Base-by-base conservation (phyloP, 208 protist genomes). In the Endotrypanum monterogeii region DNA sequence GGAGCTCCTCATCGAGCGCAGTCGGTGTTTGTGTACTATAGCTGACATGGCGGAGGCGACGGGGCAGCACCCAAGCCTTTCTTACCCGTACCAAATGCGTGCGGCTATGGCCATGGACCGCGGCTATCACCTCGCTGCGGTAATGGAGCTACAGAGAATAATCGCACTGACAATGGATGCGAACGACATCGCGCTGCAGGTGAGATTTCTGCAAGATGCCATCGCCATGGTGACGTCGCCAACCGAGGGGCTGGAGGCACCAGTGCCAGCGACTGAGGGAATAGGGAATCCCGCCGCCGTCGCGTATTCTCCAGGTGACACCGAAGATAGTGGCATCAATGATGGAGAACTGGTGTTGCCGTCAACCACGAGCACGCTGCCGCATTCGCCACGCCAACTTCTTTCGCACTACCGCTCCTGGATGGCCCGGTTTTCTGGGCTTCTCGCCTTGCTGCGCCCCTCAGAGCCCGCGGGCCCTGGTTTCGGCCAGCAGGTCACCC, bases 41-140 rank as follows among this genome's bases (percentile, higher is more conserved):
- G 66, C 58, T 5, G 83, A 85, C 66, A 58, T 84, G 0, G 71
- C 65, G 18, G 79, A 75, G 61, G 79, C 83, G 5, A 82, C 75
- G n/a, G 56, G 67, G 50, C 69, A 77, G 51, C 58, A 84, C 58
- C 83, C 80, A 5, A 67, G 39, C n/a, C 60, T 84, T 32, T 84
- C 83, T 6, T 78, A 84, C 68, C 83, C 83, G 0, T 84, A 83
- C 39, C 80, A 79, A 55, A 73, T 85, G 61, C 80, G 84, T 50
- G 84, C 84, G 3, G 84, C 84, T 25, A 78, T 81, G 74, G 67
- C 65, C 30, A 89, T 89, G 84, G 85, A 89, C 71, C 58, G 74
- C 18, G 85, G 85, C 41, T 68, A 82, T 60, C 77, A 72, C 35
- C 44, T 57, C 23, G 83, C 71, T 30, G 86, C 86, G 0, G 62